Conservation (phyloP, 257 asterid species). For the Ilex asprella region DNA sequence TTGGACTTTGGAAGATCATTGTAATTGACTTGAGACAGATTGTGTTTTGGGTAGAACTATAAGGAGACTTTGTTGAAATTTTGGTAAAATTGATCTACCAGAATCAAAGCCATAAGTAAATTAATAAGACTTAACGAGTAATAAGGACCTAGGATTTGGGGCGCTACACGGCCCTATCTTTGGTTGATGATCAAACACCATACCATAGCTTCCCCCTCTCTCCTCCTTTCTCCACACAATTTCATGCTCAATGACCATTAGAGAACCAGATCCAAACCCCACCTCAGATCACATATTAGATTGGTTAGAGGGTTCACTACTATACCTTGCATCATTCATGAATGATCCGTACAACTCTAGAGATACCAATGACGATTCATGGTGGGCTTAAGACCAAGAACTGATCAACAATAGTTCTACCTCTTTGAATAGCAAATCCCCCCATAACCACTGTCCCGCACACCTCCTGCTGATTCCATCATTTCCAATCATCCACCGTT, state of each 20-base stretch:
- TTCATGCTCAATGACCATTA: conserved; percentile 59
- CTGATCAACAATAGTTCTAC: conserved; percentile 25
- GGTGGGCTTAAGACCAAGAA: conserved; percentile 47
- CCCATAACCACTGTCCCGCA: conserved; percentile 16
- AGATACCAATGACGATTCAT: conserved; percentile 42
- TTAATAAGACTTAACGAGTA: no score
- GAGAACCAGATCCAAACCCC: conserved; percentile 45
- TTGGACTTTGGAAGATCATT: no score
- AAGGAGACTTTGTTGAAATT: no score
- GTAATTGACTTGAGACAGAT: no score
- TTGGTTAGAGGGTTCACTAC: conserved; percentile 47
- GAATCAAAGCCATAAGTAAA: no score
- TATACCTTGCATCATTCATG: conserved; percentile 48
- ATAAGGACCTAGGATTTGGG: no score
- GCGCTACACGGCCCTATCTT: not conserved
- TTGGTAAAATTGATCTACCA: no score
- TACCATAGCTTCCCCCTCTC: conserved; percentile 6
- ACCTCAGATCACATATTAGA: conserved; percentile 43
- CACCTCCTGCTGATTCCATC: conserved; percentile 13
- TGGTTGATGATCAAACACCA: conserved; percentile 19
- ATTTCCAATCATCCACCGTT: conserved; percentile 24
- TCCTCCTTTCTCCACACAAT: no score
- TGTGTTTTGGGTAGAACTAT: no score
- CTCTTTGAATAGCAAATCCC: conserved; percentile 29
- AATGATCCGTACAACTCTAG: conserved; percentile 46